Evolutionary conservation across 192 early-diverging fungal genomes (phyloP).

Genomic region (Dispira simplex): DNA sequence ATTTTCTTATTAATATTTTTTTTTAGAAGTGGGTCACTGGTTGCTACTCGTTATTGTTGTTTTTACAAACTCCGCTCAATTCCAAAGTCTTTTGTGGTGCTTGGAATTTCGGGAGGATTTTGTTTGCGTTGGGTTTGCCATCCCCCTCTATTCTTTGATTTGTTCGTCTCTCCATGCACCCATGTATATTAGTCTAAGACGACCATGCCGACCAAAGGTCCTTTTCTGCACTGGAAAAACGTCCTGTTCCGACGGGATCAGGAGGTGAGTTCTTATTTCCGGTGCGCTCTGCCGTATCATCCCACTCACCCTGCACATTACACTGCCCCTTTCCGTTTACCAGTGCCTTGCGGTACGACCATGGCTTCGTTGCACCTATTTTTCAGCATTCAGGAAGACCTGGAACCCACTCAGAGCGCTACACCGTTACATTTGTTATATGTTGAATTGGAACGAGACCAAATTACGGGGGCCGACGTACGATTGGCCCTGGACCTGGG

Average conservation of each 20-base stretch:
- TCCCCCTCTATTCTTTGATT: no score
- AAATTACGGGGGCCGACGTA: background rate
- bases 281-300: background rate
- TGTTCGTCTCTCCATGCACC: no score
- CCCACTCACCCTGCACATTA: background rate
- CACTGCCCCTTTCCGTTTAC: background rate
- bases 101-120: no score
- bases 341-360: constrained; percentile 2
- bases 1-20: no score
- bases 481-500: constrained; percentile 9
- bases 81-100: no score
- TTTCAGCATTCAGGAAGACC: background rate
- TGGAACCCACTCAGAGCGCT: background rate
- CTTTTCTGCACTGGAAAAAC: background rate
- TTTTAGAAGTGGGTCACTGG: no score
- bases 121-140: no score
- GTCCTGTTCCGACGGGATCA: constrained; percentile 9
- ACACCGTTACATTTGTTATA: constrained; percentile 3
- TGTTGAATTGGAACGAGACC: constrained; percentile 8
- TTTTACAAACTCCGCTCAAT: no score
- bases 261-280: background rate
- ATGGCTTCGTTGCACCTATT: background rate
- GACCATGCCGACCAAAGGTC: background rate
- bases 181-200: no score
- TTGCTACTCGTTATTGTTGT: no score